phyloP scores from a whole-genome alignment of 768 basidiomycete genomes.

The Strobilomyces echinocephalus region DNA sequence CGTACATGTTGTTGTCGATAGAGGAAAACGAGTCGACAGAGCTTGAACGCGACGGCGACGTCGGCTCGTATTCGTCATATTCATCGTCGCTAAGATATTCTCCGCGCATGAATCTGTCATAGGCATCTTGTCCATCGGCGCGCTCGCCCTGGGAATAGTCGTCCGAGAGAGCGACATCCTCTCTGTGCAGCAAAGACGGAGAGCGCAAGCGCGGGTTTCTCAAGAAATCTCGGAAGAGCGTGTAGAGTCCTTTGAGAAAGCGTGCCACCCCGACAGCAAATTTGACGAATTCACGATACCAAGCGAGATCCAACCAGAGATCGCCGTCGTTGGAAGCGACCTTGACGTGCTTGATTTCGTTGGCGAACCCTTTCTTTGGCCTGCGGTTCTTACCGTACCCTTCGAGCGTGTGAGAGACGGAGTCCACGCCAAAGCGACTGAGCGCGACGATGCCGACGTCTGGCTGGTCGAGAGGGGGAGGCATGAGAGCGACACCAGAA shows the following conservation, averaged over 20 bases:
- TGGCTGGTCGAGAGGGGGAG: constrained; percentile 8
- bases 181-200: constrained; percentile 2
- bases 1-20: constrained; percentile 29
- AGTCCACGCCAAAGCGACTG: constrained; percentile 40
- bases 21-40: constrained; percentile 21
- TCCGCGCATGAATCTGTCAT: constrained; percentile 56
- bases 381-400: constrained; percentile 20
- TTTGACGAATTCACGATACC: constrained; percentile 36
- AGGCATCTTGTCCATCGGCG: constrained; percentile 38
- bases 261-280: constrained; percentile 31
- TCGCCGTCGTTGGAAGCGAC: constrained; percentile 33
- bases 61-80: constrained; percentile 35
- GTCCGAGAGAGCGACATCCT: constrained; percentile 4
- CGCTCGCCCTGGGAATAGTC: constrained; percentile 8
- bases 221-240: constrained; percentile 15
- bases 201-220: constrained; percentile 12
- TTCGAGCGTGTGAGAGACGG: constrained; percentile 29
- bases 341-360: constrained; percentile 47
- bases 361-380: constrained; percentile 38
- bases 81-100: constrained; percentile 51
- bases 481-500: constrained; percentile 40
- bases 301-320: constrained; percentile 37
- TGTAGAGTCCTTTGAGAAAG: constrained; percentile 22
- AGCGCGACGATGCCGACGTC: constrained; percentile 37
- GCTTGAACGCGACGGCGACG: constrained; percentile 18